A percentile compares a stretch with the other conserved stretches of the same genome.
phyloP scores from a whole-genome alignment of 768 basidiomycete genomes.

The Hebeloma cylindrosporum region DNA sequence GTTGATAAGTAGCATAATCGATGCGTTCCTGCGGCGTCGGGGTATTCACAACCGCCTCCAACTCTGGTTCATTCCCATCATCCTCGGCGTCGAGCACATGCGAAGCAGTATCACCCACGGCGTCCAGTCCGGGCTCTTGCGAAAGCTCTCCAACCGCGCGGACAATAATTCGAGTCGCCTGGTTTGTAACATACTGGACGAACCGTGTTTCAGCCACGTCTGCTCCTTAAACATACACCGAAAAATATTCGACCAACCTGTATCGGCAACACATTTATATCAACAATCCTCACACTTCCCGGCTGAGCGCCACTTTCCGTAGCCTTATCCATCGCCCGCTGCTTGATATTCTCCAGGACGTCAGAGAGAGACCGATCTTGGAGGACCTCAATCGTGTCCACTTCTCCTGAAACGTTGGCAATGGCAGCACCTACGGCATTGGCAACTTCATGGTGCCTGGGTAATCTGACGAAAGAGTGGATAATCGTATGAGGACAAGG shows the following conservation, averaged over 20 bases:
- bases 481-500: not conserved
- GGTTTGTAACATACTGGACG: slow-evolving; percentile 46
- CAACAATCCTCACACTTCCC: slow-evolving; percentile 48
- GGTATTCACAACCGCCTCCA: slow-evolving; percentile 15
- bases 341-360: slow-evolving; percentile 34
- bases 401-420: slow-evolving; percentile 40
- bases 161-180: slow-evolving; percentile 54
- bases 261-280: slow-evolving; percentile 55
- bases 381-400: slow-evolving; percentile 46
- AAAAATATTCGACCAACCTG: slow-evolving; percentile 33
- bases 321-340: slow-evolving; percentile 42
- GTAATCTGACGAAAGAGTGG: slow-evolving; percentile 19
- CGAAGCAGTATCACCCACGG: not conserved
- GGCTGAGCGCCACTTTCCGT: slow-evolving; percentile 46
- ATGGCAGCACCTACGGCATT: slow-evolving; percentile 62
- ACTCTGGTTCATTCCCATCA: slow-evolving; percentile 4
- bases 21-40: slow-evolving; percentile 18
- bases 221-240: not conserved
- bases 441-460: slow-evolving; percentile 47
- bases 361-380: slow-evolving; percentile 33
- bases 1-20: slow-evolving; percentile 35
- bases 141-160: slow-evolving; percentile 57
- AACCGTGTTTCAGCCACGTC: not conserved
- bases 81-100: slow-evolving; percentile 18
- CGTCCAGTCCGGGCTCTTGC: not conserved